Percentiles rank a stretch among this genome's conserved stretches.
phyloP scores from a whole-genome alignment of 805 yeast genomes.

The Komagataella populi region DNA sequence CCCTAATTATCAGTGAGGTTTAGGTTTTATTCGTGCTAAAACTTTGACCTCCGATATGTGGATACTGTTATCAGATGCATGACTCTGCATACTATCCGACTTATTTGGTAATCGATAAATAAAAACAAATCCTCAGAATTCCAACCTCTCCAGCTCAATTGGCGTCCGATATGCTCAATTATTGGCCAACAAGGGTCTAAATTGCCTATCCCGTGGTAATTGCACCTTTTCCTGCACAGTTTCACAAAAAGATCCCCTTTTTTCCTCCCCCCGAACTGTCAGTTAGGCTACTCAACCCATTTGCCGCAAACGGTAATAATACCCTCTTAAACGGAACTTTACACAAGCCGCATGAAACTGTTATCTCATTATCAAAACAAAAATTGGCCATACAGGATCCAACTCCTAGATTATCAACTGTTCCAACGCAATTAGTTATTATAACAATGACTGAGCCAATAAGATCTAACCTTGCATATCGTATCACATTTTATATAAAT shows the following conservation, averaged over 20 bases:
- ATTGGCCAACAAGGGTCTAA: not conserved
- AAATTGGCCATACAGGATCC: not conserved
- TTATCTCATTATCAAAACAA: not conserved
- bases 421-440: not conserved
- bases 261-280: no score
- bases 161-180: not conserved
- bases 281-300: not conserved
- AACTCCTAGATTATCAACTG: not conserved
- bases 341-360: not conserved
- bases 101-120: not conserved
- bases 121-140: not conserved
- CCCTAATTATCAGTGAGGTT: not conserved
- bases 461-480: not conserved
- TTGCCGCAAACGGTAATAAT: not conserved
- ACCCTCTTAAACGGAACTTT: not conserved
- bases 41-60: not conserved
- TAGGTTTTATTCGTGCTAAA: not conserved
- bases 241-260: not conserved
- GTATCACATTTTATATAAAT: not conserved
- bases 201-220: not conserved
- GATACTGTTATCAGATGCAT: not conserved
- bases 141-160: not conserved
- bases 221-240: not conserved
- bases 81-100: not conserved
- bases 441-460: not conserved